A percentile compares a stretch with the other conserved stretches of the same genome.
Evolutionary conservation across 2,329 filamentous ascomycete genomes (phyloP).

Genomic region (Monilinia fructigena): DNA sequence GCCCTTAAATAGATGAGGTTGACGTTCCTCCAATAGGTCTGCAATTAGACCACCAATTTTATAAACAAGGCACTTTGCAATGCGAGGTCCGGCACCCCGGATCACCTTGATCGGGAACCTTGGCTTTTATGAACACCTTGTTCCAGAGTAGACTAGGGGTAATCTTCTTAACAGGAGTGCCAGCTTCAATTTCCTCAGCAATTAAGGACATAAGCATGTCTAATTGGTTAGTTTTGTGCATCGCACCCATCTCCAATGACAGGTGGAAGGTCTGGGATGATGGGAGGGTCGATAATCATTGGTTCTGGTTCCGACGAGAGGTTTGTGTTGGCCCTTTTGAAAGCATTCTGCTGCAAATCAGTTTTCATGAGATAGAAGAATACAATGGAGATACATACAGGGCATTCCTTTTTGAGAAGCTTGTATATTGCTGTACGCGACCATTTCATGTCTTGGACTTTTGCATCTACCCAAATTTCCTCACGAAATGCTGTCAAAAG

Average conservation of each 20-base stretch:
- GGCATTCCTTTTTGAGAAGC: slow-evolving; percentile 17
- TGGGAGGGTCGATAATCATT: slow-evolving; percentile 4
- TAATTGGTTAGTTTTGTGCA: slow-evolving; percentile 3
- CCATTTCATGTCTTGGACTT: slow-evolving; percentile 5
- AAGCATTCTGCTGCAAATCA: background rate
- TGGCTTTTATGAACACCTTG: slow-evolving; percentile 1
- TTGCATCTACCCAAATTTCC: slow-evolving; percentile 8
- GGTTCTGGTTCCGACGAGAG: background rate
- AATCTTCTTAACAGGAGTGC: slow-evolving; percentile 13
- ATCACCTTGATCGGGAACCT: slow-evolving; percentile 7
- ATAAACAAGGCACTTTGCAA: slow-evolving; percentile 20
- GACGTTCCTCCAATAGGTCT: slow-evolving; percentile 7
- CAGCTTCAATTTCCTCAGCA: background rate
- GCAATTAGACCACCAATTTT: slow-evolving; percentile 4
- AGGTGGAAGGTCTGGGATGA: background rate
- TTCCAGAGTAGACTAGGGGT: background rate
- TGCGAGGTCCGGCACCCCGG: slow-evolving; percentile 9
- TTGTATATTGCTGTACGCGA: slow-evolving; percentile 9
- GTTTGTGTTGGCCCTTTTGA: background rate
- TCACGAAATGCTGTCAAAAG: slow-evolving; percentile 17
- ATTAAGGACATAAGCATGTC: slow-evolving; percentile 7
- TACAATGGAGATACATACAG: background rate
- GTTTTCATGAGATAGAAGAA: background rate
- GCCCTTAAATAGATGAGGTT: background rate
- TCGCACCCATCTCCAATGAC: background rate